Conservation (phyloP, 306 rosid genomes). For the Neltuma alba region DNA sequence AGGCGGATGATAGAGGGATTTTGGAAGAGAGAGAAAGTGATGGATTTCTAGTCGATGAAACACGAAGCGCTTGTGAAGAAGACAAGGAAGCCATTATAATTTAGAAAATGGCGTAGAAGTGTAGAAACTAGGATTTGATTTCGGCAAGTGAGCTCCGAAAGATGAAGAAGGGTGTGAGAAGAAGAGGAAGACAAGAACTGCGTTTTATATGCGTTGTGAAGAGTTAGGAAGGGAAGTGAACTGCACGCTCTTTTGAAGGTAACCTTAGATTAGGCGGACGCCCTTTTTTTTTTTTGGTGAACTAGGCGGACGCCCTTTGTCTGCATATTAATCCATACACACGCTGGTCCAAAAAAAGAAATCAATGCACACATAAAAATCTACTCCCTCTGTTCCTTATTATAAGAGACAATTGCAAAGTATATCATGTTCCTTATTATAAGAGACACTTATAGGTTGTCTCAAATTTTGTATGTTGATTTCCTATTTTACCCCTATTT, state of each 20-base stretch:
- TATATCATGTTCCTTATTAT: no score
- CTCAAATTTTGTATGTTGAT: no score
- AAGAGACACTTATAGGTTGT: no score
- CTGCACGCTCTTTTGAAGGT: background rate
- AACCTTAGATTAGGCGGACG: background rate
- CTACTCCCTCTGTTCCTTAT: no score
- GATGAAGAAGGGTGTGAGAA: background rate
- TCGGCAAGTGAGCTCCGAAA: background rate
- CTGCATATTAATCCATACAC: no score
- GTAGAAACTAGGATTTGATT: background rate
- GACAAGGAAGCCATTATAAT: slow-evolving; percentile 56
- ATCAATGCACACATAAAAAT: no score
- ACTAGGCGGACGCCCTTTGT: no score
- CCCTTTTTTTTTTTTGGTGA: no score
- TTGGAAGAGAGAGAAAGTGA: slow-evolving; percentile 74
- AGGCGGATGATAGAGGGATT: slow-evolving; percentile 50
- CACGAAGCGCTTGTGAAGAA: slow-evolving; percentile 55
- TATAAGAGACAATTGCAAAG: no score
- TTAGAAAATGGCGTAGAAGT: background rate
- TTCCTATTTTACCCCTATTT: no score
- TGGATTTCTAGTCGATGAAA: slow-evolving; percentile 17
- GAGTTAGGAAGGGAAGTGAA: background rate
- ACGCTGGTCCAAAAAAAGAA: no score
- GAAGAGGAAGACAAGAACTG: background rate
- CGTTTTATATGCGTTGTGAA: background rate